Percentiles rank a stretch among this genome's conserved stretches.
Conservation (phyloP, 805 yeast genomes). For the Dipodascus albidus region DNA sequence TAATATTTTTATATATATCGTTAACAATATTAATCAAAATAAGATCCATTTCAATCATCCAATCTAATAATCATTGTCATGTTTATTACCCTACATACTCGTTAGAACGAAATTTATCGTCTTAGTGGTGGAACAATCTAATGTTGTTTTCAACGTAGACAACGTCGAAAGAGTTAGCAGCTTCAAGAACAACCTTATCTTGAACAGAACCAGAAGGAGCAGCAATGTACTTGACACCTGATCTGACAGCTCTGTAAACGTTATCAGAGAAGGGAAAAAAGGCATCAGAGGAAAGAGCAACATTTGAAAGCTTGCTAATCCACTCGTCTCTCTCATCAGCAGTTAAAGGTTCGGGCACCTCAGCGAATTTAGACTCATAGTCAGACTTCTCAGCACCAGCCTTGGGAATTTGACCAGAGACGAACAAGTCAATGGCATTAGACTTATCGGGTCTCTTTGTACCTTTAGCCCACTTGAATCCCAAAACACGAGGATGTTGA, state of each 20-base stretch:
- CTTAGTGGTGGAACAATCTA: conserved; percentile 92
- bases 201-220: conserved; percentile 97
- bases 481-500: conserved; percentile 92
- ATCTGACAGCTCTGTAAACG: conserved; percentile 92
- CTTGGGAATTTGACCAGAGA: conserved; percentile 82
- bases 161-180: conserved; percentile 83
- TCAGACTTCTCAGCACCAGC: conserved; percentile 88
- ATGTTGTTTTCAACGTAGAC: conserved; percentile 96
- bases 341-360: conserved; percentile 74
- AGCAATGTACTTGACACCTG: conserved; percentile 92
- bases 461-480: conserved; percentile 95
- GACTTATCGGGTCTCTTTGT: conserved; percentile 97
- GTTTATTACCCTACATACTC: background rate
- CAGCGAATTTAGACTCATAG: conserved; percentile 80
- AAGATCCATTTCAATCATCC: no score
- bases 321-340: conserved; percentile 77
- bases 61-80: no score
- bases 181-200: conserved; percentile 92
- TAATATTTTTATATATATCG: no score
- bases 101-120: background rate
- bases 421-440: conserved; percentile 91
- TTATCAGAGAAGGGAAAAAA: conserved; percentile 99
- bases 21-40: no score
- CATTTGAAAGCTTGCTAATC: conserved; percentile 69
- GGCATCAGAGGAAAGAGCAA: conserved; percentile 92